These are phyloP conservation scores for Anisodus tanguticus DNA, from an alignment of 257 asterid species.

Conservation along the genomic window DNA sequence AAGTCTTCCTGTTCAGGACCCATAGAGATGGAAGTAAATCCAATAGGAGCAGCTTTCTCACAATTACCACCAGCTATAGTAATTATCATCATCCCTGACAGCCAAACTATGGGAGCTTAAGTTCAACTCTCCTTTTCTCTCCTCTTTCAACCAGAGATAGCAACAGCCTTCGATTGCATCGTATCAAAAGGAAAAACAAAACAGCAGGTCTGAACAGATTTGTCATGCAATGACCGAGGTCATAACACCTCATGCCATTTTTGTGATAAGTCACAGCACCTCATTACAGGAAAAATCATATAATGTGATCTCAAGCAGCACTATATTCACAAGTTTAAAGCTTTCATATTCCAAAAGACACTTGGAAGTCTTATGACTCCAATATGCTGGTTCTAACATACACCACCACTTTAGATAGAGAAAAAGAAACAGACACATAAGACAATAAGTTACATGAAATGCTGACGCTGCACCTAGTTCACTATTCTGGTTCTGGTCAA, in stretches of 20 bases:
- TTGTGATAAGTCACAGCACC: constrained; percentile 2
- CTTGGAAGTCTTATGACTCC: neutral
- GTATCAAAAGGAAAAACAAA: neutral
- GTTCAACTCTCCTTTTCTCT: neutral
- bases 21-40: neutral
- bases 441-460: neutral
- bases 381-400: neutral
- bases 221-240: neutral
- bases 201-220: neutral
- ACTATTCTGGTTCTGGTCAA: neutral
- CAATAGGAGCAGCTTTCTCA: constrained; percentile 2
- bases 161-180: neutral
- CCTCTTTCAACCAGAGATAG: neutral
- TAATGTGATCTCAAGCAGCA: neutral
- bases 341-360: neutral
- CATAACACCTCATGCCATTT: neutral
- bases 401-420: neutral
- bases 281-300: neutral
- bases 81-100: neutral
- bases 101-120: neutral
- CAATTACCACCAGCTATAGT: neutral
- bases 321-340: neutral
- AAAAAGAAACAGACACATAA: neutral
- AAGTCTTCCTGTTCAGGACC: neutral
- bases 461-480: neutral